A percentile compares a stretch with the other conserved stretches of the same genome.
phyloP scores from a whole-genome alignment of 2,329 filamentous ascomycete species.

The Pleochaeta shiraiana region DNA sequence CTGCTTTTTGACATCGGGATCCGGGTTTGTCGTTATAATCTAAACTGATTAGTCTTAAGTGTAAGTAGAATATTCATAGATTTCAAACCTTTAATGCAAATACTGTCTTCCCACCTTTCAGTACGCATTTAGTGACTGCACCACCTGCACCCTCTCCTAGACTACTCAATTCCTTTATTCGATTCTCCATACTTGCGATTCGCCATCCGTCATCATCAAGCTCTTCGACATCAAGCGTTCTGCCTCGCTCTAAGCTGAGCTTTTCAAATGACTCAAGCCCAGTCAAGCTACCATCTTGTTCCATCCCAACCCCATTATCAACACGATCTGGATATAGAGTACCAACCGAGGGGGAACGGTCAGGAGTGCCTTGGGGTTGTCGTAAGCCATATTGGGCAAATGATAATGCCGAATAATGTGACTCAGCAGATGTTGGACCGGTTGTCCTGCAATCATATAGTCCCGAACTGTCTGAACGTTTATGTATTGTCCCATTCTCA shows the following conservation, averaged over 20 bases:
- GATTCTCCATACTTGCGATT: conserved; percentile 71
- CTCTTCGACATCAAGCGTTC: conserved; percentile 77
- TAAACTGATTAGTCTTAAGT: conserved; percentile 19
- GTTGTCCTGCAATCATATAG: conserved; percentile 53
- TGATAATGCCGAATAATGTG: conserved; percentile 62
- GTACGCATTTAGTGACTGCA: conserved; percentile 74
- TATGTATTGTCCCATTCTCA: conserved; percentile 59
- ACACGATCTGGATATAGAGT: conserved; percentile 66
- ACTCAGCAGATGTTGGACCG: conserved; percentile 71
- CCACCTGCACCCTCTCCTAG: conserved; percentile 90
- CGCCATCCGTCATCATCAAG: conserved; percentile 90
- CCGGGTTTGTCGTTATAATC: conserved; percentile 97
- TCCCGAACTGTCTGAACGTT: conserved; percentile 66
- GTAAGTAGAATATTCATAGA: neutral
- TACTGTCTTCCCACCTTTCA: conserved; percentile 80
- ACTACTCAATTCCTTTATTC: conserved; percentile 73
- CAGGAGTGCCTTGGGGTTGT: conserved; percentile 46
- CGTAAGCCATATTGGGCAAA: conserved; percentile 57
- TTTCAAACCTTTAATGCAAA: conserved; percentile 76
- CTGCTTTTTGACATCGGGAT: conserved; percentile 96
- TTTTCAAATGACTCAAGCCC: conserved; percentile 59
- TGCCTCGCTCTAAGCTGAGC: conserved; percentile 58
- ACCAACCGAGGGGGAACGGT: conserved; percentile 73
- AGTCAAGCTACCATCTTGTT: conserved; percentile 61
- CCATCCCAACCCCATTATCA: conserved; percentile 55